Conservation (phyloP, 768 basidiomycete species). For the Pulveroboletus frians region DNA sequence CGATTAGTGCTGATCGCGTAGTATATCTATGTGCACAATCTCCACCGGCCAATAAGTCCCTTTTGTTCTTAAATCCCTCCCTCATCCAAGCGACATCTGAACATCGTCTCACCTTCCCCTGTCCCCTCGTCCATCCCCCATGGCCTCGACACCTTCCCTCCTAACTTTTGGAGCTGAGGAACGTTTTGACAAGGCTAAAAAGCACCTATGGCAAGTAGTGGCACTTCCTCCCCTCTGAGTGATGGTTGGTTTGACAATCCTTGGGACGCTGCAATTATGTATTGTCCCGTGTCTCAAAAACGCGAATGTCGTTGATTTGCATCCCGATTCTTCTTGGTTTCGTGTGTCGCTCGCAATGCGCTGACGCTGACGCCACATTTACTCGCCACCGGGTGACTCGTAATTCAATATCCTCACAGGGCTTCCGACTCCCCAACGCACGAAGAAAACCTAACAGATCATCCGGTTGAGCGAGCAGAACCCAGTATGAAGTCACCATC, state of each 20-base stretch:
- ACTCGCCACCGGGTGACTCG: slow-evolving; percentile 15
- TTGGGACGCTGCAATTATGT: slow-evolving; percentile 11
- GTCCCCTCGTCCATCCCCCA: slow-evolving; percentile 13
- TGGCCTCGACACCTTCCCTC: slow-evolving; percentile 24
- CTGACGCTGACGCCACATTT: slow-evolving; percentile 31
- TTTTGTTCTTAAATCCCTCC: slow-evolving; percentile 29
- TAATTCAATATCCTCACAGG: slow-evolving; percentile 22
- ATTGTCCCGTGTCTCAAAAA: slow-evolving; percentile 9
- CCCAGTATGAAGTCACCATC: slow-evolving; percentile 14
- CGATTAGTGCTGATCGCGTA: slow-evolving; percentile 36
- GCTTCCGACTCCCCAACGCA: slow-evolving; percentile 28
- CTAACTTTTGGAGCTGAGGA: slow-evolving; percentile 24
- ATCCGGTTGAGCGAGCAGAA: slow-evolving; percentile 10
- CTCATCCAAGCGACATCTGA: slow-evolving; percentile 20
- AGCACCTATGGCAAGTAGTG: slow-evolving; percentile 31
- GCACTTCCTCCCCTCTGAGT: slow-evolving; percentile 1
- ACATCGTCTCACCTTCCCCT: slow-evolving; percentile 24
- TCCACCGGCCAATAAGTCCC: slow-evolving; percentile 28
- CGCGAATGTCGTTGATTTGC: slow-evolving; percentile 13
- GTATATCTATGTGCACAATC: slow-evolving; percentile 38
- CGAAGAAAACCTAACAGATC: slow-evolving; percentile 19
- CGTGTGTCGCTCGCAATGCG: slow-evolving; percentile 21
- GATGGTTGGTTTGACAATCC: slow-evolving; percentile 4
- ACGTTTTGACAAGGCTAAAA: slow-evolving; percentile 34
- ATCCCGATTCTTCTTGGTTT: slow-evolving; percentile 10